Base-by-base conservation (phyloP, 2,329 filamentous ascomycete species). In the Ascochyta viciae-villosae region DNA sequence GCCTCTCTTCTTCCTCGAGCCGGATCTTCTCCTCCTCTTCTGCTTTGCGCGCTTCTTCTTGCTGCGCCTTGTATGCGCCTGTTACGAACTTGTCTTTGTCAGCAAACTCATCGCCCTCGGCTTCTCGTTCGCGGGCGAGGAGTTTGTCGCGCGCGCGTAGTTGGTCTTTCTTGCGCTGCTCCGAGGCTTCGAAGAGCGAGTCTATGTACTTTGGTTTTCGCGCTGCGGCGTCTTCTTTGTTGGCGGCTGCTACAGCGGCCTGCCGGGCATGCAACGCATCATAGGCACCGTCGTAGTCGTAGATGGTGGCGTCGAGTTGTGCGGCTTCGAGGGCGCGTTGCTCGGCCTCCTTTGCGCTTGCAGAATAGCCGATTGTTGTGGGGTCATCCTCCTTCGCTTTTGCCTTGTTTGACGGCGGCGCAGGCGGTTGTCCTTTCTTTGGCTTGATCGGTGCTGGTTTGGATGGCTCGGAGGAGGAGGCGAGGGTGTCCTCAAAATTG, bases 11-110 rank as follows among this genome's bases (percentile, higher is more conserved):
- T 34, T 81, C 83, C 66, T 88, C 89, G 65, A 91, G 88, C 54
- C 82, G 80, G 55, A 74, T 77, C 70, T 81, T 84, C 76, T 95
- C 90, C 70, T 91, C 89, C 61, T 87, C 89, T 68, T 93, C 89
- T 8, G 90, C 70, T 50, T 82, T 79, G 63, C 82, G 80, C 62
- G 91, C 87, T 74, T 93, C 91, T 71, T 89, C 89, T 68, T 93
- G 90, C 71, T 94, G 90, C 69, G 84, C 83, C 78, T 90, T 91
- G 74, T 95, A 96, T 33, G 90, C 90, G 54, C 87, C 88, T 0
- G 91, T 95, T 31, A 95, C 91, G 64, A 95, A 95, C 75, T 89
- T 91, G 72, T 95, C 91, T 78, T 93, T 95, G 66, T 89, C 91
- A 0, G 84, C 89, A 67, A 87, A 95, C 69, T 89, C 89, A 31